Percentiles rank a stretch among this genome's conserved stretches.
Evolutionary conservation across 2,329 filamentous ascomycete genomes (phyloP).

Genomic region (Eutypella sp.): DNA sequence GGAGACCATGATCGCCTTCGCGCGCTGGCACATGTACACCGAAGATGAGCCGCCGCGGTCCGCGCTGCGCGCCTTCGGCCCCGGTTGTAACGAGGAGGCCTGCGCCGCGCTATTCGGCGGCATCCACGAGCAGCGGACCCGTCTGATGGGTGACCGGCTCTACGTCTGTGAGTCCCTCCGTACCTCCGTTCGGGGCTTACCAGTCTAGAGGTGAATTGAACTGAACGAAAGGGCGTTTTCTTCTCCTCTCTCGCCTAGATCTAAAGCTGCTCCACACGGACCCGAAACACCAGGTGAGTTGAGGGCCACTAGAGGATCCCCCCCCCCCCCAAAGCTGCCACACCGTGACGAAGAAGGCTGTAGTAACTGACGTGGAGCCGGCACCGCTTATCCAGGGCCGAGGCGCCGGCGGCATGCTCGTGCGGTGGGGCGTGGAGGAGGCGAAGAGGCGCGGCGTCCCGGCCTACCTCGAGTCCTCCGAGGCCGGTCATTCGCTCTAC

Average conservation of each 20-base stretch:
- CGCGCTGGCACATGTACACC: slow-evolving; percentile 25
- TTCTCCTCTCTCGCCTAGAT: slow-evolving; percentile 20
- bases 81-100: slow-evolving; percentile 25
- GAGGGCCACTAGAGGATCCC: not conserved
- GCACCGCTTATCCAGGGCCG: slow-evolving; percentile 23
- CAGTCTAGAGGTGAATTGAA: not conserved
- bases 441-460: slow-evolving; percentile 28
- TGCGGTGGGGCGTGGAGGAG: slow-evolving; percentile 33
- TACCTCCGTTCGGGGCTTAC: not conserved
- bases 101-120: slow-evolving; percentile 27
- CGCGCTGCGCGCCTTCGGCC: slow-evolving; percentile 14
- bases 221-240: no score
- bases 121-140: slow-evolving; percentile 12
- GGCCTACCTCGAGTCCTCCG: slow-evolving; percentile 33
- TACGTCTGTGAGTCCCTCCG: slow-evolving; percentile 23
- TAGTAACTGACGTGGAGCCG: no score
- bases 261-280: slow-evolving; percentile 34
- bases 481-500: slow-evolving; percentile 31
- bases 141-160: slow-evolving; percentile 16
- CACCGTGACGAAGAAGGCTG: no score
- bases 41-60: slow-evolving; percentile 14
- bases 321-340: not conserved
- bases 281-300: slow-evolving; percentile 30
- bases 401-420: slow-evolving; percentile 34
- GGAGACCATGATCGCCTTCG: slow-evolving; percentile 27